phyloP scores from a whole-genome alignment of 257 asterid species.

The Thymus quinquecostatus region DNA sequence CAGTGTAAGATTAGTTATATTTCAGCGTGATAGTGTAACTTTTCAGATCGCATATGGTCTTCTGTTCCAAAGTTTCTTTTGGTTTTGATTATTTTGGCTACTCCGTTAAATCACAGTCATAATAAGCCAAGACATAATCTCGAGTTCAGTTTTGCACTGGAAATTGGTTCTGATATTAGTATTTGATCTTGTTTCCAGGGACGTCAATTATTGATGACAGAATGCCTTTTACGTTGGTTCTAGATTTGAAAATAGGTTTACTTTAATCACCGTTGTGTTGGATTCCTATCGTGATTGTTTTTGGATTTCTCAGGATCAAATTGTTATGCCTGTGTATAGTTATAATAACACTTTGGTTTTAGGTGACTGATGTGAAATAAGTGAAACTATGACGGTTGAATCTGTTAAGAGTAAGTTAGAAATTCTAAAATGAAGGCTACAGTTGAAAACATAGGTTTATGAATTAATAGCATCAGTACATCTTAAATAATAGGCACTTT shows the following conservation, averaged over 20 bases:
- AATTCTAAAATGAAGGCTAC: no score
- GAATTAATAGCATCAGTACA: no score
- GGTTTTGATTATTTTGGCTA: slow-evolving; percentile 6
- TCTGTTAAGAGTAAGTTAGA: background rate
- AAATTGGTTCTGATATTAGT: background rate
- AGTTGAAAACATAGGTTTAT: no score
- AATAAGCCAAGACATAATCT: background rate
- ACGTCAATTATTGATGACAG: background rate
- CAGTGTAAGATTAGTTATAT: slow-evolving; percentile 1
- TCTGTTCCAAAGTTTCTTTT: background rate
- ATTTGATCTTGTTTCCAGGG: background rate
- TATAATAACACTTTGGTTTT: background rate
- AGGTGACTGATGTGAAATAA: background rate
- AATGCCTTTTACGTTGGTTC: background rate
- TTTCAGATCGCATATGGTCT: background rate
- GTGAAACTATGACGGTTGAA: background rate
- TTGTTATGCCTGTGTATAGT: background rate
- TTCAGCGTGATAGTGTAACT: background rate
- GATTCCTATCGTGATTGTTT: background rate
- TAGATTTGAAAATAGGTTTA: background rate
- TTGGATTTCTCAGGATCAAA: background rate
- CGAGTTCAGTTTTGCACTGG: background rate
- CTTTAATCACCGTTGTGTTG: background rate
- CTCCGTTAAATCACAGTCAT: background rate
- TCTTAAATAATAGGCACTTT: background rate